phyloP scores from a whole-genome alignment of 768 basidiomycete genomes.

The Suillus weaverae region DNA sequence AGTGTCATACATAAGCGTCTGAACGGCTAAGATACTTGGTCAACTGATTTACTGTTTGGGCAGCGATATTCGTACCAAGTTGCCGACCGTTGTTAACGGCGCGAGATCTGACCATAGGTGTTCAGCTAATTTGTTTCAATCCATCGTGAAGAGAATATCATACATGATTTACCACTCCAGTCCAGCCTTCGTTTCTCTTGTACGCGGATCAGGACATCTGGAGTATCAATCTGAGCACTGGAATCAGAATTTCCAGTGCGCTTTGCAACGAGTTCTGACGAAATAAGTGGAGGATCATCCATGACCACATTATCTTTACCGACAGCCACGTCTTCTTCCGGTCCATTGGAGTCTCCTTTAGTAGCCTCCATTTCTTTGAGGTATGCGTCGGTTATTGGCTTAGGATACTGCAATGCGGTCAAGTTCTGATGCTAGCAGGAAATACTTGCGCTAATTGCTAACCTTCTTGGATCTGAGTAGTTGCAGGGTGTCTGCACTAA shows the following conservation, averaged over 20 bases:
- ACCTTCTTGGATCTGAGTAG: constrained; percentile 71
- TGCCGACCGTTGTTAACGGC: constrained; percentile 94
- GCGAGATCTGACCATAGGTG: constrained; percentile 48
- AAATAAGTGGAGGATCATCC: neutral
- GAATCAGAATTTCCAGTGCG: constrained; percentile 37
- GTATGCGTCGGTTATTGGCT: constrained; percentile 64
- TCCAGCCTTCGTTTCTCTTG: constrained; percentile 84
- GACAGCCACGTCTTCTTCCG: constrained; percentile 11
- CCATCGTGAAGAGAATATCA: constrained; percentile 28
- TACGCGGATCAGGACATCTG: constrained; percentile 70
- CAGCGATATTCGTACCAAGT: constrained; percentile 58
- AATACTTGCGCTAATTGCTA: constrained; percentile 9
- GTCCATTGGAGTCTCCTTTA: constrained; percentile 24
- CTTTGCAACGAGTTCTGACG: constrained; percentile 26
- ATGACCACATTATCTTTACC: constrained; percentile 8
- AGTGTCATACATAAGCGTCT: constrained; percentile 82
- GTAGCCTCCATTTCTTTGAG: constrained; percentile 48
- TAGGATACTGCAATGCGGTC: constrained; percentile 51
- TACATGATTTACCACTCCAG: constrained; percentile 88
- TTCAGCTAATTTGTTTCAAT: constrained; percentile 31
- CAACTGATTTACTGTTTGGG: neutral
- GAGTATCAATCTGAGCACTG: constrained; percentile 47
- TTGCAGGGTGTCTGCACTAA: constrained; percentile 57
- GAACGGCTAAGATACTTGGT: constrained; percentile 65
- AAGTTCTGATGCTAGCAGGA: neutral